These are phyloP conservation scores for Eremochloa ophiuroides DNA, from an alignment of 176 grass and related monocot genomes.

Conservation along the genomic window DNA sequence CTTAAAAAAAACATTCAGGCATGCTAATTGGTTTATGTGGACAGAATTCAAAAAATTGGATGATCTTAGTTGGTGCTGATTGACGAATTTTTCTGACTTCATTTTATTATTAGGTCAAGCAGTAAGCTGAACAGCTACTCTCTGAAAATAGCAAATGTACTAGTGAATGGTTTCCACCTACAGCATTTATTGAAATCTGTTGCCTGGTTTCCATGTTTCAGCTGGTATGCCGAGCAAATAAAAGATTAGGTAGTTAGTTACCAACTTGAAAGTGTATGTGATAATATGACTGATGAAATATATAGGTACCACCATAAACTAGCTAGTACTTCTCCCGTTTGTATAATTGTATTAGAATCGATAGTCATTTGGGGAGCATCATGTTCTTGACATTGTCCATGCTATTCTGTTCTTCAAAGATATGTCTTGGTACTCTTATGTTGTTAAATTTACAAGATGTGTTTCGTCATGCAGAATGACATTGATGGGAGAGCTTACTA, in stretches of 20 bases:
- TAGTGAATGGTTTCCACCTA: not conserved
- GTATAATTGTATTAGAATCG: not conserved
- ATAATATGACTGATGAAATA: not conserved
- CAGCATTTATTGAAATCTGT: not conserved
- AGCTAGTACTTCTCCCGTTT: not conserved
- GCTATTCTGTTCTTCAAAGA: not conserved
- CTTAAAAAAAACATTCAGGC: not conserved
- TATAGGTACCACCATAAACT: not conserved
- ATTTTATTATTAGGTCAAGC: not conserved
- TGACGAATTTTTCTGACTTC: not conserved
- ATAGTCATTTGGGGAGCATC: not conserved
- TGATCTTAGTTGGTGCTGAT: not conserved
- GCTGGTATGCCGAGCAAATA: not conserved
- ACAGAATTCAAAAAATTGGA: not conserved
- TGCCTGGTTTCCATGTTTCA: not conserved
- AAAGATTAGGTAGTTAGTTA: not conserved
- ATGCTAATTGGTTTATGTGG: not conserved
- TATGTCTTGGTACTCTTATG: not conserved
- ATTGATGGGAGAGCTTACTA: constrained; percentile 89
- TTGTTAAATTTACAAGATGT: not conserved
- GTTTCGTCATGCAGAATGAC: constrained; percentile 42
- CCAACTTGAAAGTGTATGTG: not conserved
- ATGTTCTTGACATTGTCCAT: not conserved
- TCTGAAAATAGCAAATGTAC: not conserved
- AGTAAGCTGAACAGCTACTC: not conserved